phyloP scores from a whole-genome alignment of 768 basidiomycete species.

The Cytidiella melzeri region DNA sequence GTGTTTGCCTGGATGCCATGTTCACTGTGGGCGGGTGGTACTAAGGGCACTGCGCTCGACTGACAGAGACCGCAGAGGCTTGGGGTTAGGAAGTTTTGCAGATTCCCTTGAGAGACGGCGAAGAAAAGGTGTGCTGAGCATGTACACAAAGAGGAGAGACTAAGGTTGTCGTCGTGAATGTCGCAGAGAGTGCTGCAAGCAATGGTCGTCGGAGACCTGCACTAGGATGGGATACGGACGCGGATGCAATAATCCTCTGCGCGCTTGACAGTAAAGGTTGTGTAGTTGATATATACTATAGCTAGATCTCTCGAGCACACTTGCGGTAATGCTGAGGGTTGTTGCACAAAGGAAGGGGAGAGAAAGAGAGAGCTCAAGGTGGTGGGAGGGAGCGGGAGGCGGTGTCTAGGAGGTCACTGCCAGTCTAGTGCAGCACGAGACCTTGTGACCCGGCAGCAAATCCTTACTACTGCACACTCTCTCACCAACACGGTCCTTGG shows the following conservation, averaged over 20 bases:
- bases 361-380: background rate
- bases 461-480: background rate
- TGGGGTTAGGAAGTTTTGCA: background rate
- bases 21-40: background rate
- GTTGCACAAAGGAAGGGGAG: background rate
- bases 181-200: background rate
- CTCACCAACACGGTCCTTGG: background rate
- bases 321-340: background rate
- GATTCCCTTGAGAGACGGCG: background rate
- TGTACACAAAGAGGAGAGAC: background rate
- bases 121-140: background rate
- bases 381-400: background rate
- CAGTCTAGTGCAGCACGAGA: background rate
- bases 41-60: background rate
- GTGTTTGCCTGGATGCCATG: conserved; percentile 48
- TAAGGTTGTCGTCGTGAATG: background rate
- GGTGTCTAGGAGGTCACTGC: background rate
- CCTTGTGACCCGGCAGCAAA: background rate
- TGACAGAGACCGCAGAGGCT: background rate
- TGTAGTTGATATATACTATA: background rate
- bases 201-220: background rate
- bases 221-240: background rate
- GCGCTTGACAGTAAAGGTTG: background rate
- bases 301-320: too few species aligned
- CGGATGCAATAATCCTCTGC: background rate